Conservation (phyloP, 768 basidiomycete genomes). For the Clitopilus hobsonii region DNA sequence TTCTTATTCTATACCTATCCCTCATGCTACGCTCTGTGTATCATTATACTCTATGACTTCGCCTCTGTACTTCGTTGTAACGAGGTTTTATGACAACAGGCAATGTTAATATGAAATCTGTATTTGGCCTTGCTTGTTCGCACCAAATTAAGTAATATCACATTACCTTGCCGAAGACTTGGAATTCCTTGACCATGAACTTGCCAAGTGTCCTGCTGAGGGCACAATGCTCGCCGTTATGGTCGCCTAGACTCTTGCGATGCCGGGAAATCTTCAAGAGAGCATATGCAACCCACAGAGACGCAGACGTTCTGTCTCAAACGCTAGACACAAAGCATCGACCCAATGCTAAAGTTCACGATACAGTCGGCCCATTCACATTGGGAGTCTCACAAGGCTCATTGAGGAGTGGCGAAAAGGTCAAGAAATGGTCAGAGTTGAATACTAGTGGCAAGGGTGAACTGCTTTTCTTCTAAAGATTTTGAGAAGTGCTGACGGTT, state of each 20-base stretch:
- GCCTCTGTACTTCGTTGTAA: not conserved
- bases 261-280: conserved; percentile 11
- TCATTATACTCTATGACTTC: not conserved
- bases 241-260: conserved; percentile 6
- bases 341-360: conserved; percentile 35
- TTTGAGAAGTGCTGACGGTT: not conserved
- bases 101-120: not conserved
- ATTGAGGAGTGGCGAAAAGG: conserved; percentile 45
- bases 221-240: conserved; percentile 5
- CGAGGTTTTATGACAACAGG: not conserved
- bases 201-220: conserved; percentile 11
- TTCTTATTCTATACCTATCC: not conserved
- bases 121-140: conserved; percentile 13
- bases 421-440: conserved; percentile 78
- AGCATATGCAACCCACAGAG: conserved; percentile 45
- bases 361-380: conserved; percentile 74
- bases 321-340: conserved; percentile 58
- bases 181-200: conserved; percentile 13
- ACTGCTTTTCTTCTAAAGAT: conserved; percentile 1
- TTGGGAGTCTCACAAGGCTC: conserved; percentile 62
- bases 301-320: conserved; percentile 48
- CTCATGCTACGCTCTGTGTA: not conserved
- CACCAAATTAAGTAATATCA: not conserved
- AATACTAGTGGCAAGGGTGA: conserved; percentile 73
- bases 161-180: not conserved